Evolutionary conservation across 2,329 filamentous ascomycete genomes (phyloP).

Genomic region (Chaetothyriales sp.): DNA sequence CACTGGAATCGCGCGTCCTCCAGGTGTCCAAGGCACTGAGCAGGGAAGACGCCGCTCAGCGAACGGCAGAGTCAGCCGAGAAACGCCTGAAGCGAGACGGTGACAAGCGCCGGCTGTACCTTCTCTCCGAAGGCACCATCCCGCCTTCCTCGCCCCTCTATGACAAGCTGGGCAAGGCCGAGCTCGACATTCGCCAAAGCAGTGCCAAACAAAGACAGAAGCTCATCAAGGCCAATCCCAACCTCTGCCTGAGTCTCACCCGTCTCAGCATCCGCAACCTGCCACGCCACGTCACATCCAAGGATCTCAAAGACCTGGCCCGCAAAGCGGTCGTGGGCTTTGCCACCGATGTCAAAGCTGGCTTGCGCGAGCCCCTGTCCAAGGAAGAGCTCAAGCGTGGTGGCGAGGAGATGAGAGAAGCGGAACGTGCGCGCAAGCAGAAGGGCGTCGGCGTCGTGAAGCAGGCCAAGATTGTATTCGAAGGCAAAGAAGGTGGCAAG

Average conservation of each 20-base stretch:
- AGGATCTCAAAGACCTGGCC: conserved; percentile 79
- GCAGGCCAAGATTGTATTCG: conserved; percentile 90
- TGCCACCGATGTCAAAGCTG: conserved; percentile 71
- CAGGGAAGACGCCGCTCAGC: conserved; percentile 60
- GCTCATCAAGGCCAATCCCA: conserved; percentile 80
- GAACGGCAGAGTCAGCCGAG: conserved; percentile 53
- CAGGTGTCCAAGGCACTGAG: conserved; percentile 74
- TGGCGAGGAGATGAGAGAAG: conserved; percentile 62
- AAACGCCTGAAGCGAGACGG: conserved; percentile 54
- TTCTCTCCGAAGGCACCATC: conserved; percentile 76
- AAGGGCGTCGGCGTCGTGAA: conserved; percentile 78
- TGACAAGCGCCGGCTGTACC: conserved; percentile 79
- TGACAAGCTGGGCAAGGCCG: conserved; percentile 57
- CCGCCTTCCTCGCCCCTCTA: conserved; percentile 62
- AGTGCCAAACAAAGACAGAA: conserved; percentile 77
- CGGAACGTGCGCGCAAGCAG: conserved; percentile 62
- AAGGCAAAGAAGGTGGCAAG: conserved; percentile 65
- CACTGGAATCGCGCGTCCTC: conserved; percentile 73
- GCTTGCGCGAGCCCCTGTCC: conserved; percentile 61
- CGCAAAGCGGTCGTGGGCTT: conserved; percentile 89
- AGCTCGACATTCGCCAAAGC: conserved; percentile 75
- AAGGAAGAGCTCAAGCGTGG: conserved; percentile 75
- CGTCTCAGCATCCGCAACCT: conserved; percentile 85
- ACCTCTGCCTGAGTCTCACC: conserved; percentile 73
- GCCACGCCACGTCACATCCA: conserved; percentile 65